Evolutionary conservation across 768 basidiomycete genomes (phyloP), one percentile per base, ranked within the genome.

Genomic region (Psilocybe azurescens): DNA sequence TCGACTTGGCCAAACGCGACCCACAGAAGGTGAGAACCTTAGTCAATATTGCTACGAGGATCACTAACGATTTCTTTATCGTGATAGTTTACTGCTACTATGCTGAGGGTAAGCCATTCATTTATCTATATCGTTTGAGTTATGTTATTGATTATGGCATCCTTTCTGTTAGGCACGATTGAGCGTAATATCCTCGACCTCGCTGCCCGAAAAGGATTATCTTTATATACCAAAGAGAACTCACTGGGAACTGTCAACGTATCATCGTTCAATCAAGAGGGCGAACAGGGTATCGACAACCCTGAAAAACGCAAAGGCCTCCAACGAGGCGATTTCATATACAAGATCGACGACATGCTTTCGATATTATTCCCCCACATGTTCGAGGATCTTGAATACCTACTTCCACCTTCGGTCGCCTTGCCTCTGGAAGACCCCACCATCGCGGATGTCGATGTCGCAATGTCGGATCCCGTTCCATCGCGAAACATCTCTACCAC

Each of bases 161-260:
- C 50, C 47, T 44, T n/a, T 59, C 51, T n/a, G 48, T 47, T 24
- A 86, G 91, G 91, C 67, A 93, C 93, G 1, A 86, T 94, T 20
- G 93, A 94, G 73, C 84, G 86, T 67, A 91, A 91, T 68, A 94
- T 94, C 61, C 83, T 94, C 3, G 92, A 94, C 70, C 82, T 94
- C 8, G 93, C 90, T 0, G 89, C 90, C 0, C 83, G 86, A 49
- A 88, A 88, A 72, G 91, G 91, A 3, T 77, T 89, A 38, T 94
- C 93, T 5, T 75, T 94, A 6, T 94, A 94, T 71, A 94, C 91
- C 5, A 85, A 84, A 69, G 88, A 86, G 55, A 88, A 90, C 56
- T 84, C 89, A 0, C 82, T 81, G 2, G 91, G 89, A 2, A 87
- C 88, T 0, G 69, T 94, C 59, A 82, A 91, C 64, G 79, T 88